Base-by-base conservation (phyloP, 139 green algal species). In the Desmodesmus armatus region DNA sequence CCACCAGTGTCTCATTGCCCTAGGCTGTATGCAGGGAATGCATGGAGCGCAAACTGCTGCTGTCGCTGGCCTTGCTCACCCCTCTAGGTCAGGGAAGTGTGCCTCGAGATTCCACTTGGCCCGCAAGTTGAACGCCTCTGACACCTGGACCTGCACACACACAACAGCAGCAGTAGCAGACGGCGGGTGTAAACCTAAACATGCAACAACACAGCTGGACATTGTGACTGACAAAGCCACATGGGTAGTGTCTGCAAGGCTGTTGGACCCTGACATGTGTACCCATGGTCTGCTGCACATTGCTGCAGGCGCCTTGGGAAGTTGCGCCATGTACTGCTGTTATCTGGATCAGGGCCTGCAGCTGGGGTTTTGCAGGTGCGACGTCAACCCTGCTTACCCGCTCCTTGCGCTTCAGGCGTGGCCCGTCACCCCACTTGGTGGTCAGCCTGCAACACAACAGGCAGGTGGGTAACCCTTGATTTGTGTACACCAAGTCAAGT, bases 401-500 rank as follows among this genome's bases (percentile, higher is more conserved):
- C 70, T 93, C 90, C 37, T 91, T 93, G 0, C 87, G 82, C 75
- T 91, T 91, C 21, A 93, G 44, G n/a, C 87, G 83, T 31, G 88
- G 72, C 5, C 87, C 90, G 33, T 93, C 90, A n/a, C 86, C 85
- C 90, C 90, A 93, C 53, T 93, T 90, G 21, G 89, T 92, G 13
- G 86, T 88, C 7, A 92, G 40, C 67, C 89, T 90, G 85, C 13
- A 80, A 25, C 13, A 51, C 35, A 23, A 67, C 58, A 67, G 31
- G 51, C 21, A 1, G 21, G 51, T n/a, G n/a, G n/a, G n/a, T n/a
- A n/a, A n/a, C n/a, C n/a, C n/a, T n/a, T n/a, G n/a, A n/a, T n/a
- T n/a, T n/a, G n/a, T n/a, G n/a, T n/a, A n/a, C n/a, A n/a, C n/a
- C n/a, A n/a, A n/a, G n/a, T n/a, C n/a, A n/a, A n/a, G n/a, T n/a